Evolutionary conservation across 176 grass and related monocot species (phyloP), one percentile per base, ranked within the genome.

Genomic region (Eragrostis curvula): DNA sequence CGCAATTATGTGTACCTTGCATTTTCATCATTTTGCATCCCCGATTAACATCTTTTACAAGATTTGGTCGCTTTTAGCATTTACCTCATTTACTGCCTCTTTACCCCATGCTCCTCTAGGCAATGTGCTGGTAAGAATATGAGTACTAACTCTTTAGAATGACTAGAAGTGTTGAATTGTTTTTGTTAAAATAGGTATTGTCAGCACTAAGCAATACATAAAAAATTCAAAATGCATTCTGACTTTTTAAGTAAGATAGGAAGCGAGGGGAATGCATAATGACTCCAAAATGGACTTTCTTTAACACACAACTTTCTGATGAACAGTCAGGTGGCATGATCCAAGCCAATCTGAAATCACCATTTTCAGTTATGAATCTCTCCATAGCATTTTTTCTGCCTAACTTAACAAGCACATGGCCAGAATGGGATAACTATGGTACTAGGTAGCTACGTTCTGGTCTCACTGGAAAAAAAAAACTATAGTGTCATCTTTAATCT

Each of bases 271-370:
- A 78, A 61, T 78, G 56, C 14, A 64, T 75, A 36, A 75, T 46
- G 61, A 58, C 45, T 24, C 20, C 45, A 71, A 36, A 36, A 36
- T 36, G 32, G 4, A 36, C 32, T n/a, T n/a, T n/a, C n/a, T n/a
- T n/a, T n/a, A n/a, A n/a, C n/a, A n/a, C n/a, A n/a, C 30, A 64
- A 82, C 20, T 82, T 79, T 72, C 40, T 56, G 30, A 20, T 78
- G 36, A 25, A 25, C 17, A 71, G 70, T 62, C 13, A 1, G 23
- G 8, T 53, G 29, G 23, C 48, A 70, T 39, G 21, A 71, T 51
- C 18, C 40, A 55, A 83, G 39, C 65, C 25, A 58, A 65, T 30
- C 14, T 57, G 32, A 13, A 25, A 40, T 57, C 73, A 21, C 25
- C 8, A 14, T 88, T 46, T 20, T 8, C 48, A 79, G 42, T n/a